A percentile compares a stretch with the other conserved stretches of the same genome.
Conservation (phyloP, 2,329 filamentous ascomycete species). For the Helminthosporium solani region DNA sequence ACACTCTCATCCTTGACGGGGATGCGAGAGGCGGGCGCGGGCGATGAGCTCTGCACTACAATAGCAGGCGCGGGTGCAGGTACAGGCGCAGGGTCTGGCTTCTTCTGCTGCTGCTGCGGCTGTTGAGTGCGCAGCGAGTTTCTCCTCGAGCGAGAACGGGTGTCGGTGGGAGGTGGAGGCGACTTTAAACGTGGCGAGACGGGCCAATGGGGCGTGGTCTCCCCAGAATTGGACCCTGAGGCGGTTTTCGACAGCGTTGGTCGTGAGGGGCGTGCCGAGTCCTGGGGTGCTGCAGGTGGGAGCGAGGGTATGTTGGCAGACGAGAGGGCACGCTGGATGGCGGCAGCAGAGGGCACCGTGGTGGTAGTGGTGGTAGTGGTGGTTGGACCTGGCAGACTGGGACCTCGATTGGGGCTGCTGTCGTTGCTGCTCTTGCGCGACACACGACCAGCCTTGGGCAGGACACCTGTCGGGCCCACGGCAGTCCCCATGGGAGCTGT, state of each 20-base stretch:
- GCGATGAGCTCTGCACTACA: constrained; percentile 48
- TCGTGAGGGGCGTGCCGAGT: constrained; percentile 63
- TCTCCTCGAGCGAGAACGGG: constrained; percentile 44
- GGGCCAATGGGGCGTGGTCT: constrained; percentile 67
- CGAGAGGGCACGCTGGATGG: constrained; percentile 67
- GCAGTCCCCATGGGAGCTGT: not conserved
- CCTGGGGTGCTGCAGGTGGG: constrained; percentile 58
- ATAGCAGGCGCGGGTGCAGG: constrained; percentile 46
- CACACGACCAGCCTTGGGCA: constrained; percentile 31
- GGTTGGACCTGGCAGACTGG: constrained; percentile 32
- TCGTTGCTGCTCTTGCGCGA: constrained; percentile 50
- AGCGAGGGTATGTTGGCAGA: constrained; percentile 67
- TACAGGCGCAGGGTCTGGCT: constrained; percentile 33
- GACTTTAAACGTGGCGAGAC: constrained; percentile 75
- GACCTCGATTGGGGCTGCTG: constrained; percentile 43
- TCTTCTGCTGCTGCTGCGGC: constrained; percentile 23
- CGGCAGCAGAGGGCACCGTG: constrained; percentile 60
- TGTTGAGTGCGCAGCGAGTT: constrained; percentile 45
- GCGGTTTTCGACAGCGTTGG: constrained; percentile 67
- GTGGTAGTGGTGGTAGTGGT: constrained; percentile 41
- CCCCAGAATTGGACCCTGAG: constrained; percentile 50
- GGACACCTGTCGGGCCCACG: constrained; percentile 17
- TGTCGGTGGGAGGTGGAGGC: constrained; percentile 61
- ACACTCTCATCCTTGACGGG: constrained; percentile 29
- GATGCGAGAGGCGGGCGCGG: constrained; percentile 38